These are phyloP conservation scores for Kluyveromyces dobzhanskii DNA, from an alignment of 805 yeast species.

Conservation along the genomic window DNA sequence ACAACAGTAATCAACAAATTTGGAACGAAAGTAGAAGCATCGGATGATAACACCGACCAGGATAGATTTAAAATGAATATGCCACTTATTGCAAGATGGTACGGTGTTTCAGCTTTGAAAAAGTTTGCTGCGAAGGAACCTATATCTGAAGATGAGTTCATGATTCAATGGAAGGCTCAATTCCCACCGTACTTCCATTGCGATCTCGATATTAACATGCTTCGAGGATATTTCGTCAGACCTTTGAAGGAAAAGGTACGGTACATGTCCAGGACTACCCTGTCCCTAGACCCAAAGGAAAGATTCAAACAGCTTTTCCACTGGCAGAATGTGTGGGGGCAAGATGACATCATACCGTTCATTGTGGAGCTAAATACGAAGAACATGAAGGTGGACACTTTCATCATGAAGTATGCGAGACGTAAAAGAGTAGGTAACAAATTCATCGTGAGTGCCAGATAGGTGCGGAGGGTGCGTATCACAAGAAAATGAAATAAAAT, in stretches of 20 bases:
- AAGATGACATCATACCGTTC: conserved; percentile 57
- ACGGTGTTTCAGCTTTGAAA: conserved; percentile 47
- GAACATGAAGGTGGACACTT: conserved; percentile 46
- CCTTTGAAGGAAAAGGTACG: conserved; percentile 41
- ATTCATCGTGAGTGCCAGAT: conserved; percentile 26
- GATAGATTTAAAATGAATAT: conserved; percentile 34
- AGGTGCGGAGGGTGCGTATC: too few relatives aligned
- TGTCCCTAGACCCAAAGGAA: conserved; percentile 41
- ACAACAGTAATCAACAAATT: conserved; percentile 45
- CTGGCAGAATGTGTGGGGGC: conserved; percentile 49
- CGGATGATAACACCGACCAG: conserved; percentile 12
- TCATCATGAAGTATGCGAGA: conserved; percentile 55
- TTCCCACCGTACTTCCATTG: conserved; percentile 59
- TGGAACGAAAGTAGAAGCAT: conserved; percentile 10
- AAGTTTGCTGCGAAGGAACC: conserved; percentile 27
- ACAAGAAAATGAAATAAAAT: too few relatives aligned
- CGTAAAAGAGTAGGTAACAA: conserved; percentile 40
- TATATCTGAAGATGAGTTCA: conserved; percentile 42
- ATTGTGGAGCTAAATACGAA: conserved; percentile 49
- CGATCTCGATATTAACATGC: conserved; percentile 44
- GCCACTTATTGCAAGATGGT: conserved; percentile 45
- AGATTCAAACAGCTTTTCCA: conserved; percentile 48
- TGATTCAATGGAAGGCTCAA: conserved; percentile 52
- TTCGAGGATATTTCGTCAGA: conserved; percentile 47
- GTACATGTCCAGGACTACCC: conserved; percentile 40